These are phyloP conservation scores for Fusarium sp. DNA, from an alignment of 2,329 filamentous ascomycete genomes.

Conservation along the genomic window DNA sequence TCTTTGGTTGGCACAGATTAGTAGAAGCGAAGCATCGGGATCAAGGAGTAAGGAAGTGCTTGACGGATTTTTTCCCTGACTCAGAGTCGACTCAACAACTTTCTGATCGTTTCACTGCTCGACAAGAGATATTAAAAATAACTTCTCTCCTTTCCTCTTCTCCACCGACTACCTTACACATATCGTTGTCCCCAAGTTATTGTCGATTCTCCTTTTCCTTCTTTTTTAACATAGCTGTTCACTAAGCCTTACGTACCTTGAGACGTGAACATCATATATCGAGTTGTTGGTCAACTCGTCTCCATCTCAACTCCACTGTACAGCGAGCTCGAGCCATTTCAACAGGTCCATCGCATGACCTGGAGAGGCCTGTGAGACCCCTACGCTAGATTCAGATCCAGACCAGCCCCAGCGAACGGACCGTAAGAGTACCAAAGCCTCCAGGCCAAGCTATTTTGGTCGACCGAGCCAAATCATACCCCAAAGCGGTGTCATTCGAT, in stretches of 20 bases:
- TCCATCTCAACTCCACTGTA: slow-evolving; percentile 19
- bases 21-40: slow-evolving; percentile 1
- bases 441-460: slow-evolving; percentile 37
- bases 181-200: slow-evolving; percentile 5
- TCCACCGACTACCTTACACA: not conserved
- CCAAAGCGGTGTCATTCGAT: slow-evolving; percentile 37
- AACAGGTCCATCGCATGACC: slow-evolving; percentile 26
- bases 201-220: not conserved
- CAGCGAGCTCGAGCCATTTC: slow-evolving; percentile 33
- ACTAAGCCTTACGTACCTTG: slow-evolving; percentile 23
- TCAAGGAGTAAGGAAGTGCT: slow-evolving; percentile 2
- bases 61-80: not conserved
- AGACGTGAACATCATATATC: slow-evolving; percentile 15
- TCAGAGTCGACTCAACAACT: not conserved
- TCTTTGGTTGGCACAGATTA: not conserved
- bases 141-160: not conserved
- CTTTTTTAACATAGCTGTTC: slow-evolving; percentile 1
- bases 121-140: slow-evolving; percentile 10
- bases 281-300: slow-evolving; percentile 27
- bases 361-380: slow-evolving; percentile 18
- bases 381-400: slow-evolving; percentile 39
- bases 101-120: not conserved
- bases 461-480: slow-evolving; percentile 34
- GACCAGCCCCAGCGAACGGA: slow-evolving; percentile 37
- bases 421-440: slow-evolving; percentile 30